These are phyloP conservation scores for Podospora pseudocomata DNA, from an alignment of 495 filamentous ascomycete genomes.

Conservation along the genomic window DNA sequence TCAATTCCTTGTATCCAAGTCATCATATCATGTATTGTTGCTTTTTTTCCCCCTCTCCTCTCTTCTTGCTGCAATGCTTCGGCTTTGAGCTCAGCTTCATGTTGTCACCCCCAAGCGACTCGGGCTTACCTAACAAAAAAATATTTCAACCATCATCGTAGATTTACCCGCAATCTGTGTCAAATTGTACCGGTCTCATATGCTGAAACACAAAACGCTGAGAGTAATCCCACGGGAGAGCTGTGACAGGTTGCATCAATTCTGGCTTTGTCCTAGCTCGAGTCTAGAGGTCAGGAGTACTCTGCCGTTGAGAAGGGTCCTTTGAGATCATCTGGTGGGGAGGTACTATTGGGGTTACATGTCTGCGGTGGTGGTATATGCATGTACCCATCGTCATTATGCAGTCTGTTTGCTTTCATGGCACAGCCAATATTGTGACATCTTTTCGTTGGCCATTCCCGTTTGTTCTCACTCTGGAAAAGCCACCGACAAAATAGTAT, in stretches of 20 bases:
- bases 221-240: neutral
- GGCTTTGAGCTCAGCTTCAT: neutral
- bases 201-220: conserved; percentile 18
- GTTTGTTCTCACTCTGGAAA: too few relatives aligned
- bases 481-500: too few relatives aligned
- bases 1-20: neutral
- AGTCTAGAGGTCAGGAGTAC: neutral
- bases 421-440: neutral
- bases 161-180: neutral
- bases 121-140: neutral
- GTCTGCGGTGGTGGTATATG: neutral
- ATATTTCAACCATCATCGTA: neutral
- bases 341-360: neutral
- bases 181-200: conserved; percentile 12
- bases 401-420: neutral
- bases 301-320: neutral
- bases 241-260: neutral
- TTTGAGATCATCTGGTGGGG: neutral
- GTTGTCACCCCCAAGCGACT: neutral
- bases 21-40: neutral
- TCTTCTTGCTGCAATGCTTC: neutral
- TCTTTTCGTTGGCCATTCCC: too few relatives aligned
- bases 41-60: neutral
- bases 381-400: too few relatives aligned
- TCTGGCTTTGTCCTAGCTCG: neutral